Base-by-base conservation (phyloP, 2,329 filamentous ascomycete genomes). In the Apiospora pterosperma region DNA sequence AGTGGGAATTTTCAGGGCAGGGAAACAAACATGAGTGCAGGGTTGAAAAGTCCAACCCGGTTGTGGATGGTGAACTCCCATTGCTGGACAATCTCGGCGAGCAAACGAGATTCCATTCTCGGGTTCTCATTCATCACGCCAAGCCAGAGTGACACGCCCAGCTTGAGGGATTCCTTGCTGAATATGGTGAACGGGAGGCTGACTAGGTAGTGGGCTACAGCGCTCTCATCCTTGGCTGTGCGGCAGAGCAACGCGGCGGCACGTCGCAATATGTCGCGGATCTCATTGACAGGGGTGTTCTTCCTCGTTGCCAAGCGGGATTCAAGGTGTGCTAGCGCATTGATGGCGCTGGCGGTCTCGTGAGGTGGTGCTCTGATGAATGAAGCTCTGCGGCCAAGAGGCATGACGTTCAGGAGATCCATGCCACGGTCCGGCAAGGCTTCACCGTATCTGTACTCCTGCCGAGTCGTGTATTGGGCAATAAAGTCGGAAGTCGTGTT, bases 71-170 rank as follows among this genome's bases (percentile, higher is more conserved):
- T 96, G 64, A 85, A 83, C 76, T 98, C 95, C 92, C 95, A 99
- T 68, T 95, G 92, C 73, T 96, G 91, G 11, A 91, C 90, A 71
- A 98, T 92, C 75, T 97, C 93, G 62, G 89, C 89, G 36, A 99
- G 80, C 64, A 99, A 88, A 66, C 93, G 89, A 10, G 95, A 87
- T 76, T 97, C 93, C 77, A 97, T 90, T 64, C 87, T 86, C 3
- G 94, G 92, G 72, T 97, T 98, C 76, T 99, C 96, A 72, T 98
- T 96, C 73, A 98, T 96, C 16, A 98, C 92, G 31, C 96, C 96
- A 66, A 97, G 88, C 96, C 96, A 99, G 7, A 99, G 82, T 4
- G 96, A 97, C 39, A 97, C 91, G 6, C 96, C 96, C 61, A 98
- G 87, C 75, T 97, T 97, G 75, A 99, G 96, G 2, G 94, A 96